phyloP scores from a whole-genome alignment of 495 filamentous ascomycete genomes.

The Collariella sp. region DNA sequence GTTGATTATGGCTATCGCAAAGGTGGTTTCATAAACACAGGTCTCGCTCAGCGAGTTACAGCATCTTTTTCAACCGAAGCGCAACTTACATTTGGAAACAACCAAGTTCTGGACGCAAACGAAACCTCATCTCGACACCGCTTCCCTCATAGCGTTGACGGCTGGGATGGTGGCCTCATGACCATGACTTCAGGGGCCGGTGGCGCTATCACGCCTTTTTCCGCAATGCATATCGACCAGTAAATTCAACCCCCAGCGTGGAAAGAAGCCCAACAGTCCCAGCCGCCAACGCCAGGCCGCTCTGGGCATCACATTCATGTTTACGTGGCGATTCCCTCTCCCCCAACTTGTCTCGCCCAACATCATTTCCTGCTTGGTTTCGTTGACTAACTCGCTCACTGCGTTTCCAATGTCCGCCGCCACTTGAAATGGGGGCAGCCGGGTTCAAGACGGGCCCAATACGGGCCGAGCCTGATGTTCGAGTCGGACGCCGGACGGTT shows the following conservation, averaged over 20 bases:
- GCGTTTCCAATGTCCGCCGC: not conserved
- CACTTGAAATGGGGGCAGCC: not conserved
- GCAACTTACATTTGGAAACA: no score
- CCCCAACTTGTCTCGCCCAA: slow-evolving; percentile 14
- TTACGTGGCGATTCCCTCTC: slow-evolving; percentile 18
- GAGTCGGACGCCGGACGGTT: not conserved
- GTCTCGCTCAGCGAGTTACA: no score
- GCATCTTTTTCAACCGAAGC: no score
- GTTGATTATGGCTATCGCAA: no score
- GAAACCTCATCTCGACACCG: no score
- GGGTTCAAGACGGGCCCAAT: not conserved
- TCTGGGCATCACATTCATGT: slow-evolving; percentile 15
- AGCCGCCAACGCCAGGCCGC: slow-evolving; percentile 1
- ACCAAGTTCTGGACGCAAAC: no score
- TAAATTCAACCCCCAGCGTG: not conserved
- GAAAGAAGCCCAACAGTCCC: not conserved
- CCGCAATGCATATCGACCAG: slow-evolving; percentile 16
- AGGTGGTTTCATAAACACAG: no score
- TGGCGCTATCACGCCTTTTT: slow-evolving; percentile 23
- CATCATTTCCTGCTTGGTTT: slow-evolving; percentile 10
- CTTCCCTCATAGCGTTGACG: not conserved
- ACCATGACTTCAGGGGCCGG: slow-evolving; percentile 3
- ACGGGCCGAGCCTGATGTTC: slow-evolving; percentile 7
- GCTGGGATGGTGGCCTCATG: slow-evolving; percentile 10
- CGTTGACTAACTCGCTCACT: slow-evolving; percentile 1